Evolutionary conservation across 352 stramenopile genomes (phyloP), one percentile per base, ranked within the genome.

Genomic region (Pythium volutum): DNA sequence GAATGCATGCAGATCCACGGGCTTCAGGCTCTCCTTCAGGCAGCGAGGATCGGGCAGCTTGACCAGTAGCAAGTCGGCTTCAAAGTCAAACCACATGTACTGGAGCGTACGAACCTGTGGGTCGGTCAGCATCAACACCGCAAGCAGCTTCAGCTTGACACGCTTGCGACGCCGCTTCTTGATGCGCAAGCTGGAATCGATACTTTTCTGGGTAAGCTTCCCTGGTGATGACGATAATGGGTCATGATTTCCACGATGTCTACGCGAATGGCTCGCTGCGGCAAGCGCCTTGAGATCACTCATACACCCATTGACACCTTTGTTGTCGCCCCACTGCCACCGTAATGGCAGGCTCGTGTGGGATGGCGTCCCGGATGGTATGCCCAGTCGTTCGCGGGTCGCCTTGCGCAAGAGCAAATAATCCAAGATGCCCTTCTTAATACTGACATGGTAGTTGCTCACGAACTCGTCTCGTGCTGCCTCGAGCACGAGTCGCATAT

Each of bases 361-460:
- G 1, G 22, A 16, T 2, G 84, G 80, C 0, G 81, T 76, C 14
- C 84, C 84, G 6, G 70, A 55, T 0, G 55, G 31, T 43, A 93
- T 89, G 11, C 66, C 62, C 2, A 93, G 60, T 10, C 82, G 80
- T 1, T 66, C n/a, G 5, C 79, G 63, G 7, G 81, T 76, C 10
- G 55, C 49, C 8, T 26, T 41, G 0, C 82, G 76, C 16, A 89
- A 55, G 3, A 93, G 55, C 6, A 91, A 25, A 56, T 91, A 93
- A 47, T 93, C 83, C 6, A 93, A 29, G 47, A 91, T 82, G 4
- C 82, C 74, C 59, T 91, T 91, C 70, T 88, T 91, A 27, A 80
- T 63, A 43, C 84, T 91, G 4, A 68, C 33, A 54, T 82, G 79
- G 47, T 91, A 93, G 34, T 79, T 89, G 23, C 59, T 55, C 9